These are phyloP conservation scores for Tremella fuciformis DNA, from an alignment of 768 basidiomycete genomes.

Conservation along the genomic window DNA sequence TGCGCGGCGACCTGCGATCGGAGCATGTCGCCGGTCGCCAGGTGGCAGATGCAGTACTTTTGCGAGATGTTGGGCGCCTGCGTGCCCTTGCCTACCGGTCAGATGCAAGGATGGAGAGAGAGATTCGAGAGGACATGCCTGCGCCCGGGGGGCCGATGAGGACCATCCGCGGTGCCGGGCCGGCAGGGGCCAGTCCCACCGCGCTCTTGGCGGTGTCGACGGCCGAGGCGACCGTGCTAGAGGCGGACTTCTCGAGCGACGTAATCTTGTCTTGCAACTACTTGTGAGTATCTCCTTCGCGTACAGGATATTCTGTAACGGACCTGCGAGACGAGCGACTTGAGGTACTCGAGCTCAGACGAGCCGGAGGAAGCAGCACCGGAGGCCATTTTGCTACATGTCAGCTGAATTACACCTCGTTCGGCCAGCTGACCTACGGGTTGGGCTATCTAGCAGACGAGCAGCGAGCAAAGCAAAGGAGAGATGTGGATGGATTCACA, in stretches of 20 bases:
- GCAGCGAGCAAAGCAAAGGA: too few relatives aligned
- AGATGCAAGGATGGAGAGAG: not conserved
- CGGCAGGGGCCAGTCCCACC: constrained; percentile 48
- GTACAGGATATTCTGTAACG: constrained; percentile 17
- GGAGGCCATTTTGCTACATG: constrained; percentile 17
- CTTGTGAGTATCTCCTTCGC: not conserved
- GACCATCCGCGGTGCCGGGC: constrained; percentile 78
- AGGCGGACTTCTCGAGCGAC: constrained; percentile 66
- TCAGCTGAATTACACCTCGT: not conserved
- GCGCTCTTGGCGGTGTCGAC: constrained; percentile 56
- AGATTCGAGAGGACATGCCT: constrained; percentile 61
- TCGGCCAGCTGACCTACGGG: too few relatives aligned
- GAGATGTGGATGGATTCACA: too few relatives aligned
- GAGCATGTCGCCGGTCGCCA: constrained; percentile 98
- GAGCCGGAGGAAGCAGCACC: constrained; percentile 28
- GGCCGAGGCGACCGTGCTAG: constrained; percentile 28
- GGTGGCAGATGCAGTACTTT: constrained; percentile 92
- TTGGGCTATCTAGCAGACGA: too few relatives aligned
- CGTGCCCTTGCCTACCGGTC: constrained; percentile 84
- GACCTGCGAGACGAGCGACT: constrained; percentile 75
- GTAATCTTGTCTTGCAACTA: constrained; percentile 81
- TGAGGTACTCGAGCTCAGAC: constrained; percentile 87
- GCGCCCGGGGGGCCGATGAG: constrained; percentile 95
- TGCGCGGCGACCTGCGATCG: constrained; percentile 85
- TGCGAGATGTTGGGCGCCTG: constrained; percentile 91